Evolutionary conservation across 345 rosid genomes (phyloP).

Genomic region (Isatis tinctoria): DNA sequence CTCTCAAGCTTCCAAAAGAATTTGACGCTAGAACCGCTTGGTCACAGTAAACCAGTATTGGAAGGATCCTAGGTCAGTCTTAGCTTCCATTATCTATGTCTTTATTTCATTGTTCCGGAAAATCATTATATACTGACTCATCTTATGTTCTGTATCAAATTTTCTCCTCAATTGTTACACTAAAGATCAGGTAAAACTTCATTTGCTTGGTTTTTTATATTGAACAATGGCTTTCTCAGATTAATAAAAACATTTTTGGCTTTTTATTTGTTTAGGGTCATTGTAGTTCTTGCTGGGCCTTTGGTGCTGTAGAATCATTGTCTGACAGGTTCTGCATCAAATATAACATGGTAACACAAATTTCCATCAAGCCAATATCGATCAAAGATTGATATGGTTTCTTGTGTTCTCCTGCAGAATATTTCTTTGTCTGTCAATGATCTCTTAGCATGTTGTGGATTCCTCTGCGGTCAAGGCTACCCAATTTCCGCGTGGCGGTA

Average conservation of each 20-base stretch:
- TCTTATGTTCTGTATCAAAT: slow-evolving; percentile 23
- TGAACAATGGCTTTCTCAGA: neutral
- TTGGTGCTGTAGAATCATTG: slow-evolving; percentile 90
- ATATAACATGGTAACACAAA: slow-evolving; percentile 53
- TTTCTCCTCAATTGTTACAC: slow-evolving; percentile 3
- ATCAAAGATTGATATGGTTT: neutral
- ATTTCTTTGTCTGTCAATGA: slow-evolving; percentile 88
- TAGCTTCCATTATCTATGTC: neutral
- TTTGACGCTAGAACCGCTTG: slow-evolving; percentile 90
- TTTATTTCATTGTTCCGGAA: neutral
- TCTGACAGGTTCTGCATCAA: slow-evolving; percentile 96
- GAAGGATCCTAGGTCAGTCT: slow-evolving; percentile 74
- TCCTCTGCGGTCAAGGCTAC: slow-evolving; percentile 75
- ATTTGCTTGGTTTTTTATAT: neutral
- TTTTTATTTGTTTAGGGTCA: slow-evolving; percentile 65
- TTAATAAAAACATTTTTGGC: slow-evolving; percentile 12
- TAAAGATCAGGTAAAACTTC: slow-evolving; percentile 72
- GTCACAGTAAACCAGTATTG: slow-evolving; percentile 71
- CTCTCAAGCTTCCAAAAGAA: slow-evolving; percentile 58
- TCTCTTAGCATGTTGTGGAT: slow-evolving; percentile 93
- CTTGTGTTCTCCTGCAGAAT: slow-evolving; percentile 45
- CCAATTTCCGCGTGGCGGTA: slow-evolving; percentile 82
- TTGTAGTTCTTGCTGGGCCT: slow-evolving; percentile 99
- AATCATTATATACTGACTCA: slow-evolving; percentile 32
- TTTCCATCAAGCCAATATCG: neutral